Percentiles rank a stretch among this genome's conserved stretches.
phyloP scores from a whole-genome alignment of 495 filamentous ascomycete species.

The Cercophora samala region DNA sequence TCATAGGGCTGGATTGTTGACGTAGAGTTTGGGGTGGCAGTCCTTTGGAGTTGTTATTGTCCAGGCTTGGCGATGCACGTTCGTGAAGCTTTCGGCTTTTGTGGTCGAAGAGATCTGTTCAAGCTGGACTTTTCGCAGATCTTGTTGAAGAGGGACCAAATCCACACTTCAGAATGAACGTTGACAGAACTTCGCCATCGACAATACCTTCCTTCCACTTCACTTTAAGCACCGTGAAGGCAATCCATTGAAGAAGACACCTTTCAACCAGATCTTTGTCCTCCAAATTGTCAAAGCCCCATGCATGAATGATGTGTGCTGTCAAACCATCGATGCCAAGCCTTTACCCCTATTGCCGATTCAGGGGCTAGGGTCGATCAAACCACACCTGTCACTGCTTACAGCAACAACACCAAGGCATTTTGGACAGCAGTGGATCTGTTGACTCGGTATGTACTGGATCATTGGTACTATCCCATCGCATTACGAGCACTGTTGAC shows the following conservation, averaged over 20 bases:
- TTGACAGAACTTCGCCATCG: neutral
- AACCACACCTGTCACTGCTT: conserved; percentile 1
- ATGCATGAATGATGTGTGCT: neutral
- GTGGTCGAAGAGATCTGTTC: too few species aligned
- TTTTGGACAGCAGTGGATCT: neutral
- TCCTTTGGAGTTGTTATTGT: neutral
- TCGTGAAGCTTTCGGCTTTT: too few species aligned
- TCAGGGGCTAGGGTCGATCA: conserved; percentile 1
- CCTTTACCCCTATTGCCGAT: neutral
- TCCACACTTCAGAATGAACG: neutral
- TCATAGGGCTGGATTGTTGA: neutral
- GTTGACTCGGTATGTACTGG: neutral
- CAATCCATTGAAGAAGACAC: neutral
- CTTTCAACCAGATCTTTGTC: neutral
- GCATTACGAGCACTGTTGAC: neutral
- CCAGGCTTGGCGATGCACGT: too few species aligned
- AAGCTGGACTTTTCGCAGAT: too few species aligned
- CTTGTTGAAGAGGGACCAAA: too few species aligned
- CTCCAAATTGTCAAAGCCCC: neutral
- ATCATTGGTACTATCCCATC: neutral
- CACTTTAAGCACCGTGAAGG: neutral
- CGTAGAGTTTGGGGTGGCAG: neutral
- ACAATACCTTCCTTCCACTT: conserved; percentile 2
- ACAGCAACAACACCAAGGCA: neutral
- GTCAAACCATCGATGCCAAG: neutral